These are phyloP conservation scores for Arctostaphylos glauca DNA, from an alignment of 148 eudicot genomes.

Conservation along the genomic window DNA sequence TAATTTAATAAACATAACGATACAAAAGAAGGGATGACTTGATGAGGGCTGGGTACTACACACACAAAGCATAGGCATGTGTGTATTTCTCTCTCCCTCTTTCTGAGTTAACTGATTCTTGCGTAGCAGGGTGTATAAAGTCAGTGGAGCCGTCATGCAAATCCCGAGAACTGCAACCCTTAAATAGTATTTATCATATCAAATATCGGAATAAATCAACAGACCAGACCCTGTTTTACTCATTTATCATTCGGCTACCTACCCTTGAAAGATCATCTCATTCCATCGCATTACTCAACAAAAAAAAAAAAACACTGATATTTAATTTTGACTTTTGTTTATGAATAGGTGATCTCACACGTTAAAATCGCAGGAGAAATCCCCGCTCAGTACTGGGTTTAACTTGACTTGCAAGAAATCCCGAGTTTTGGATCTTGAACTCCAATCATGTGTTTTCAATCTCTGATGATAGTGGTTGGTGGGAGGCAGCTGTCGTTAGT, in stretches of 20 bases:
- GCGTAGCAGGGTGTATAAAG: neutral
- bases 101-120: neutral
- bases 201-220: neutral
- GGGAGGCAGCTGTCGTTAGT: slow-evolving; percentile 2
- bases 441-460: neutral
- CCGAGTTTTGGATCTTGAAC: neutral
- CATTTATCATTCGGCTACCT: neutral
- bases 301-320: too few species aligned
- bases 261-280: too few species aligned
- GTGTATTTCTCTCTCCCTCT: neutral
- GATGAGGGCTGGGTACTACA: too few species aligned
- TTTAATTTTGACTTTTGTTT: too few species aligned
- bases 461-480: neutral
- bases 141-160: neutral
- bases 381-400: neutral
- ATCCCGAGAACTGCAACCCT: neutral
- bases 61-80: too few species aligned
- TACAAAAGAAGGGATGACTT: too few species aligned
- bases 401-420: slow-evolving; percentile 4
- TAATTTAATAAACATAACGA: too few species aligned
- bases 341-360: too few species aligned
- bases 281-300: too few species aligned
- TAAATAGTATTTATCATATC: neutral
- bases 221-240: neutral
- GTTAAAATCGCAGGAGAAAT: too few species aligned